Conservation (phyloP, 768 basidiomycete species). For the Coprinopsis strossmayeri region DNA sequence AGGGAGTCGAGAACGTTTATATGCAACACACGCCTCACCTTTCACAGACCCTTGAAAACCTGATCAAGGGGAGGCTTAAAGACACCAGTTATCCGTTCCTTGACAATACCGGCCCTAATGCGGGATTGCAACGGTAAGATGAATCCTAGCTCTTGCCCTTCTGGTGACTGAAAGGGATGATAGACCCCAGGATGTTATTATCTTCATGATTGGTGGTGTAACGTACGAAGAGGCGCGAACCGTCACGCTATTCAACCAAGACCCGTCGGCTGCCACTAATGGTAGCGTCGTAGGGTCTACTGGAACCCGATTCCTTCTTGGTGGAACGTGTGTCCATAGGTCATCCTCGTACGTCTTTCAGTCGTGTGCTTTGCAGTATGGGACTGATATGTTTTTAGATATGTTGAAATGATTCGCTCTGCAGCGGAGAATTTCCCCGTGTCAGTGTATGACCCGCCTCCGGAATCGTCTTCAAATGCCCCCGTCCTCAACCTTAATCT, state of each 20-base stretch:
- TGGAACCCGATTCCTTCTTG: constrained; percentile 76
- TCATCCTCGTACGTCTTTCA: constrained; percentile 66
- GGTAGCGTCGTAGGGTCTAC: constrained; percentile 42
- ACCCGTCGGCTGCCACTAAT: constrained; percentile 44
- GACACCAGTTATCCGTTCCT: constrained; percentile 91
- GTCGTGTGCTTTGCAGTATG: constrained; percentile 6
- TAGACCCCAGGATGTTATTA: constrained; percentile 92
- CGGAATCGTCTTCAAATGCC: constrained; percentile 63
- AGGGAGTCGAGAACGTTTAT: constrained; percentile 99
- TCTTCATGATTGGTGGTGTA: constrained; percentile 95
- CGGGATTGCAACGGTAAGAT: constrained; percentile 62
- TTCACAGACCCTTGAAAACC: constrained; percentile 83
- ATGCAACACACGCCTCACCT: constrained; percentile 95
- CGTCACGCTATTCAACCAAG: constrained; percentile 83
- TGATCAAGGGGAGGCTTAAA: constrained; percentile 79
- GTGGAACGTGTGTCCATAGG: constrained; percentile 94
- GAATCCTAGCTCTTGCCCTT: background rate
- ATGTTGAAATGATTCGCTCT: constrained; percentile 81
- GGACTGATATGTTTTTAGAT: constrained; percentile 37
- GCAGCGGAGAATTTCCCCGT: constrained; percentile 57
- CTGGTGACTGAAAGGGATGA: background rate
- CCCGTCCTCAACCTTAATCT: constrained; percentile 88
- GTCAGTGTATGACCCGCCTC: constrained; percentile 69
- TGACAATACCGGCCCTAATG: constrained; percentile 55
- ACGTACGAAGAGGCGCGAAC: constrained; percentile 94